phyloP scores from a whole-genome alignment of 495 filamentous ascomycete genomes.

The Stereocaulon alpinum region DNA sequence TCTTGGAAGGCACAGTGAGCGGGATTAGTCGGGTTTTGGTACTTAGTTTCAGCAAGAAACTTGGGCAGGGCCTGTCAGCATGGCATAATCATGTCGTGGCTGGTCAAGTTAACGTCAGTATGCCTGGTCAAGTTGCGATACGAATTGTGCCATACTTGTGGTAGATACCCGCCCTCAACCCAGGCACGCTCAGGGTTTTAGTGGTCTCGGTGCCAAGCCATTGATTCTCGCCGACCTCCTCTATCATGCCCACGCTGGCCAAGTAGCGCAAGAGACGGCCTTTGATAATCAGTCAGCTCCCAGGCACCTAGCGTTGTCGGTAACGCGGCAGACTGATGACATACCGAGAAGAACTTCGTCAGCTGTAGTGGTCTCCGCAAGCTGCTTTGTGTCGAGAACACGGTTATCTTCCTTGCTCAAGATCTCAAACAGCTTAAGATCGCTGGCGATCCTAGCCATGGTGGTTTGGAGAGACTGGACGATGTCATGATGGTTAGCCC shows the following conservation, averaged over 20 bases:
- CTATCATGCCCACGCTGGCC: not conserved
- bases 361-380: not conserved
- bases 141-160: not conserved
- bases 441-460: not conserved
- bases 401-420: not conserved
- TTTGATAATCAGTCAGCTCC: not conserved
- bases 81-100: conserved; percentile 17
- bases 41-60: conserved; percentile 25
- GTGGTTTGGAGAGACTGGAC: conserved; percentile 1
- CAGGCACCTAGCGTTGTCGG: not conserved
- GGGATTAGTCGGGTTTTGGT: conserved; percentile 21
- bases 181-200: conserved; percentile 2
- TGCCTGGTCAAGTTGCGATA: not conserved
- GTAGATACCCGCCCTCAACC: not conserved
- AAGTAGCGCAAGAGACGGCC: not conserved
- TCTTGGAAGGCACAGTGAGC: conserved; percentile 25
- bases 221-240: not conserved
- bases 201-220: not conserved
- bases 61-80: conserved; percentile 20
- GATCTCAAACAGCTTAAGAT: conserved; percentile 1
- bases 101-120: conserved; percentile 5
- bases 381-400: not conserved
- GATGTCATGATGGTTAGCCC: not conserved
- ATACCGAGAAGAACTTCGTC: not conserved
- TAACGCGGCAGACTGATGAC: not conserved